phyloP scores from a whole-genome alignment of 208 protist species.

The Wallacemonas sp. region DNA sequence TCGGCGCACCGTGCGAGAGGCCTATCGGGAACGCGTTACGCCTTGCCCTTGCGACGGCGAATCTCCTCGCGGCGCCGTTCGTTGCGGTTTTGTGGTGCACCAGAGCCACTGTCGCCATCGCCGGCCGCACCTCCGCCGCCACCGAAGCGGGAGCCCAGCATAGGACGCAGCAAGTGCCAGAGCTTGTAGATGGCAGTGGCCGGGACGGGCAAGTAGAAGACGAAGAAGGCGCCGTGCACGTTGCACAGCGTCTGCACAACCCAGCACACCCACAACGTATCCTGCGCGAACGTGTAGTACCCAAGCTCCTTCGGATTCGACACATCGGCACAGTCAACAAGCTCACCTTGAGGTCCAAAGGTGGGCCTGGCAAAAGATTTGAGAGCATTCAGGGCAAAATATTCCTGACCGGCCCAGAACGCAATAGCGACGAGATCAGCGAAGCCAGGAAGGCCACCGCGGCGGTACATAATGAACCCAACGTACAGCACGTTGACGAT shows the following conservation, averaged over 20 bases:
- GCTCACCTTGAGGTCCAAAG: slow-evolving; percentile 42
- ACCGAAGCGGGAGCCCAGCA: slow-evolving; percentile 20
- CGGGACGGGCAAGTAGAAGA: slow-evolving; percentile 89
- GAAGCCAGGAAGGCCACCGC: slow-evolving; percentile 52
- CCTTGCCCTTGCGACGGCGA: slow-evolving; percentile 51
- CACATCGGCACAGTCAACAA: slow-evolving; percentile 74
- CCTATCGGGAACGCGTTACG: too few species aligned
- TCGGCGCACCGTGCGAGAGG: too few species aligned
- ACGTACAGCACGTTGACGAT: slow-evolving; percentile 69
- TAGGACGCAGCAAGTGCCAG: slow-evolving; percentile 43
- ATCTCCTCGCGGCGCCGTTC: slow-evolving; percentile 68
- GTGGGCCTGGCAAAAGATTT: slow-evolving; percentile 52
- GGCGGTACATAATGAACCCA: slow-evolving; percentile 50
- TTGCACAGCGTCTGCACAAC: slow-evolving; percentile 73
- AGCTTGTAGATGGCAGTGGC: slow-evolving; percentile 68
- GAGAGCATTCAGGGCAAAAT: slow-evolving; percentile 44
- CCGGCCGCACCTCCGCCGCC: slow-evolving; percentile 11
- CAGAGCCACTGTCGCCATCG: not conserved
- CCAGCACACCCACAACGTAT: slow-evolving; percentile 90
- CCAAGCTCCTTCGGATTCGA: slow-evolving; percentile 80
- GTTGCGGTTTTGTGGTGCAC: slow-evolving; percentile 36
- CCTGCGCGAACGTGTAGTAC: slow-evolving; percentile 78
- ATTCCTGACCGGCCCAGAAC: slow-evolving; percentile 86
- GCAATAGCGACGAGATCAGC: slow-evolving; percentile 46
- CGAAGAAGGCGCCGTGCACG: slow-evolving; percentile 65